Base-by-base conservation (phyloP, 2,329 filamentous ascomycete species). In the Cercospora beticola region DNA sequence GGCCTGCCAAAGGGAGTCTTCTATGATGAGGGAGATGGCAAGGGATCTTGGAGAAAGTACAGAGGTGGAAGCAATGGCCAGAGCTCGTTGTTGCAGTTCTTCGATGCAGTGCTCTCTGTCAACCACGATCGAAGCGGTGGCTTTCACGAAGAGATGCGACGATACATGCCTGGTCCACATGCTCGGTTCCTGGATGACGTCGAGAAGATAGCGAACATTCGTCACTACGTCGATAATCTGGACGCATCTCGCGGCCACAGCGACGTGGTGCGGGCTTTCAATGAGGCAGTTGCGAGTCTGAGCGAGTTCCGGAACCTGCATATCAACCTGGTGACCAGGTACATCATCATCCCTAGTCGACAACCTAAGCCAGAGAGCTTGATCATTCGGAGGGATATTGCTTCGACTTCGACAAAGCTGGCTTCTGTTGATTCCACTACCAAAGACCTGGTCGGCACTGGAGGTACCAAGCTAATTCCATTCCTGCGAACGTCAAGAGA, bases 41-140 rank as follows among this genome's bases (percentile, higher is more conserved):
- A 80, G 43, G 84, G 83, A 0, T 76, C 81, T 12, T 86, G 84
- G 84, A 78, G 79, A 21, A 82, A 84, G 61, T 83, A 85, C 67
- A 82, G 83, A 33, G 85, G 85, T 2, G 85, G 85, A 0, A 86
- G 84, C 70, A 87, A 87, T 71, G 85, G 83, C 0, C 85, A 86
- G 71, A 86, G 84, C 75, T 86, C 84, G 0, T 70, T 87, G 57
- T 80, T 87, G 3, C 85, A 86, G 60, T 83, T 86, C 21, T 84
- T 86, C 67, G 85, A 87, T 70, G 83, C 84, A 6, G 82, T 83
- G 2, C 79, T 87, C 2, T 84, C 83, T 0, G 82, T 86, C 18
- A 79, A 83, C 31, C 85, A 87, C 26, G 74, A 75, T 33, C 62
- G 70, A 10, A 68, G 71, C 36, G 56, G 66, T 21, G 68, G 69